Percentiles rank a stretch among this genome's conserved stretches.
phyloP scores from a whole-genome alignment of 2,329 filamentous ascomycete species.

The Ceratocystis albifundus region DNA sequence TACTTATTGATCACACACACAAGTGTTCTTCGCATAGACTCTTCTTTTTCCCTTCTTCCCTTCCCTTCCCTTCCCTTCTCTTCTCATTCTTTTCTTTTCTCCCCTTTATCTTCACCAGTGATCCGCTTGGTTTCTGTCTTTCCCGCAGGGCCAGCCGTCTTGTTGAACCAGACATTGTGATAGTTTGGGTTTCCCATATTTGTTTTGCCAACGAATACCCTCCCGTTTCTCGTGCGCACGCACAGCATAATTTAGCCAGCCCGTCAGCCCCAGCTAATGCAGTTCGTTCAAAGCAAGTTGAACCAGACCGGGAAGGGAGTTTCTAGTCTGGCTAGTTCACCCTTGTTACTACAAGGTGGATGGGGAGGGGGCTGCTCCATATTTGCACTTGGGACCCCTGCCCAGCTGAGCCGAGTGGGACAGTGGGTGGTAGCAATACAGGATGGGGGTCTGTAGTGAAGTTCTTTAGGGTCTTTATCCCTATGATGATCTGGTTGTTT shows the following conservation, averaged over 20 bases:
- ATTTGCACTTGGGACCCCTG: conserved; percentile 1
- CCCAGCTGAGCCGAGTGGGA: not conserved
- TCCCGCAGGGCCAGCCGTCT: not conserved
- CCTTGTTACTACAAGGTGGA: no score
- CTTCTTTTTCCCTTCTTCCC: no score
- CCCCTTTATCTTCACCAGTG: no score
- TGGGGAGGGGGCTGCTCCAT: not conserved
- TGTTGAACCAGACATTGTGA: not conserved
- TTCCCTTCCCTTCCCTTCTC: no score
- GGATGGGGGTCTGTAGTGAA: not conserved
- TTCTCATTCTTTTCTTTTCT: no score
- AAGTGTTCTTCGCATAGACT: no score
- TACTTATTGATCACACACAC: no score
- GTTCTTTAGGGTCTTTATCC: not conserved
- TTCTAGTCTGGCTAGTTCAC: no score
- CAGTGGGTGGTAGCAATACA: no score
- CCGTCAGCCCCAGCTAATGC: not conserved
- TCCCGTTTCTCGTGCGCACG: not conserved
- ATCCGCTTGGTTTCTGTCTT: no score
- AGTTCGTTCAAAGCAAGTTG: not conserved
- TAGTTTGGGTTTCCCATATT: not conserved
- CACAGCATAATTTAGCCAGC: not conserved
- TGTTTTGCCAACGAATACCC: not conserved
- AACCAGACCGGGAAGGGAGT: not conserved
- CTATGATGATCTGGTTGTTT: not conserved